Base-by-base conservation (phyloP, 192 early-diverging fungal genomes). In the Pilaira anomala region DNA sequence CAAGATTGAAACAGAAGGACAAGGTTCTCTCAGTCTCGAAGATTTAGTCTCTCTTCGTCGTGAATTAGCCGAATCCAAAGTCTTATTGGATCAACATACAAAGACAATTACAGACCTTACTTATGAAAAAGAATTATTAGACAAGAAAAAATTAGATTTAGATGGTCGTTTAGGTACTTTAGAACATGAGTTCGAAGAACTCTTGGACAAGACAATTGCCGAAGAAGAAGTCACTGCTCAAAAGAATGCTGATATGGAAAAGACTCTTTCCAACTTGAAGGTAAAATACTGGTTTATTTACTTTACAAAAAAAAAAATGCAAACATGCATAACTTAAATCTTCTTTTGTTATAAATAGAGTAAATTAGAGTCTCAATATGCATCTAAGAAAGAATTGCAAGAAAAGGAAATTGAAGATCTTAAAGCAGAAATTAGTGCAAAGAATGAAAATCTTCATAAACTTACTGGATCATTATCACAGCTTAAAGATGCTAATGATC, bases 311-410 rank as follows among this genome's bases (percentile, higher is more conserved):
- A 14, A n/a, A n/a, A n/a, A n/a, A 40, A 40, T 40, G 39, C 16
- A 1, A 18, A 1, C 44, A 30, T 28, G 18, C 11, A 18, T 33
- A 33, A 9, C 29, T 42, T 11, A 33, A 7, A 9, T 55, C 39
- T 42, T 8, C 18, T 36, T 49, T n/a, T 60, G 41, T 33, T 50
- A 22, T 29, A 7, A 58, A 29, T 54, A 81, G 76, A 64, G 76
- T 61, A 91, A 92, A 80, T 80, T 98, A 9, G 96, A 98, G 73
- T 77, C 78, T 16, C 90, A 93, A 70, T 96, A 93, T 73, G 83
- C 75, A 60, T 78, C 83, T 74, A 97, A 95, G 77, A 77, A 80
- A 16, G 90, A 93, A 59, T 71, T 83, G 45, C 86, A 87, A 49
- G 83, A 93, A 69, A 83, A 81, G 39, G 91, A 95, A 67, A 81